phyloP scores from a whole-genome alignment of 805 yeast genomes.

The Myxozyma kluyveri region DNA sequence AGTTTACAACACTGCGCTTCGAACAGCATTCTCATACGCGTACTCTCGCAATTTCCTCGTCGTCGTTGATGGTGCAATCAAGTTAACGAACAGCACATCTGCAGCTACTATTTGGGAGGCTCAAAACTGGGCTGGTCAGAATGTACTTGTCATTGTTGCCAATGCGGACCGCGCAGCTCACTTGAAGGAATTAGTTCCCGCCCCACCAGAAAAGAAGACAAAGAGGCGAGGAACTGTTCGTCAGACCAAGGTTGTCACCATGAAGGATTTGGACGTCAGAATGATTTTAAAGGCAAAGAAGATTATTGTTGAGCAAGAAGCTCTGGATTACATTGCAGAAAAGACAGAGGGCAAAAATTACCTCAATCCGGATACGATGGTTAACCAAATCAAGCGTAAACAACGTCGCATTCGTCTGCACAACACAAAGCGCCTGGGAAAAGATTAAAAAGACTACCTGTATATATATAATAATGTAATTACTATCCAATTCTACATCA shows the following conservation, averaged over 20 bases:
- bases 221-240: not conserved
- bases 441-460: not conserved
- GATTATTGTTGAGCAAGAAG: constrained; percentile 27
- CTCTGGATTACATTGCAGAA: constrained; percentile 18
- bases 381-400: constrained; percentile 16
- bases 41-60: constrained; percentile 71
- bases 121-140: constrained; percentile 9
- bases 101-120: constrained; percentile 7
- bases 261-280: constrained; percentile 23
- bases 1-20: constrained; percentile 70
- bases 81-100: constrained; percentile 9
- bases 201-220: constrained; percentile 4
- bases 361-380: constrained; percentile 7
- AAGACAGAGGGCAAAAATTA: constrained; percentile 22
- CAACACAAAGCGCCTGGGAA: not conserved
- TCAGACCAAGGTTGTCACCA: constrained; percentile 9
- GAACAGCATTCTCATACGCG: constrained; percentile 77
- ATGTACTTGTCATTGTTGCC: constrained; percentile 12
- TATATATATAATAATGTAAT: constrained; percentile 1
- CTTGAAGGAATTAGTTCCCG: not conserved
- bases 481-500: not conserved
- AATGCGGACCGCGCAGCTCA: constrained; percentile 7
- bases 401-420: constrained; percentile 8
- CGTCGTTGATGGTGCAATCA: constrained; percentile 59
- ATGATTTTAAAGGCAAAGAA: constrained; percentile 20